Conservation (phyloP, 108 stramenopile species). For the Nannochloropsis salina region DNA sequence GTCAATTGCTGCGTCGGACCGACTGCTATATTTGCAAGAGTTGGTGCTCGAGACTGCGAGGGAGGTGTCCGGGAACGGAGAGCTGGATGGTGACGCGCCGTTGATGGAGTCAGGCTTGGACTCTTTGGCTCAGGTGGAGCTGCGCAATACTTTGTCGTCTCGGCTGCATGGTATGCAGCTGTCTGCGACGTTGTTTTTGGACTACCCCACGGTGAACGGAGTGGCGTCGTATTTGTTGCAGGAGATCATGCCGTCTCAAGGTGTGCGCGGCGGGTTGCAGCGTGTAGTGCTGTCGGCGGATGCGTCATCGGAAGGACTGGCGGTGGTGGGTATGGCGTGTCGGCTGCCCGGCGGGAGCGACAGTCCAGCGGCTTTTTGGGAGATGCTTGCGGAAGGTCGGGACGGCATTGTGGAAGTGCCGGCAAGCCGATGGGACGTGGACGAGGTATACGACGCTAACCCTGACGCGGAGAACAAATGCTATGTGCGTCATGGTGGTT, state of each 20-base stretch:
- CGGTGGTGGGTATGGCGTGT: conserved; percentile 50
- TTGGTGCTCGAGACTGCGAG: neutral
- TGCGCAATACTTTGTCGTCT: neutral
- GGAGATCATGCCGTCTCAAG: conserved; percentile 3
- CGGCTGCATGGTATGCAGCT: neutral
- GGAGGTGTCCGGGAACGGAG: neutral
- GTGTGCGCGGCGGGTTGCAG: neutral
- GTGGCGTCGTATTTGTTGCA: neutral
- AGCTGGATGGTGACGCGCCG: neutral
- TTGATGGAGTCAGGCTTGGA: neutral
- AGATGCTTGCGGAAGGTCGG: conserved; percentile 36
- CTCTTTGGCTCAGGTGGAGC: neutral
- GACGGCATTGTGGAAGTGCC: conserved; percentile 48
- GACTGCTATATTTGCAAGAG: neutral
- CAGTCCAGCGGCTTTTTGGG: conserved; percentile 52
- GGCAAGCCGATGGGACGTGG: conserved; percentile 34
- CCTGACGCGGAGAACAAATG: conserved; percentile 4
- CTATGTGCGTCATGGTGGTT: conserved; percentile 23
- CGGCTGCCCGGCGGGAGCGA: conserved; percentile 51
- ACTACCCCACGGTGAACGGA: conserved; percentile 3
- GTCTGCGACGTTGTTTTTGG: neutral
- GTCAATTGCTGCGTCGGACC: neutral
- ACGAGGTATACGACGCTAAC: neutral
- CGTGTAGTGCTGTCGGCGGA: neutral
- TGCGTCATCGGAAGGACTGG: conserved; percentile 25